Conservation (phyloP, 2,329 filamentous ascomycete species). For the Neurospora sp. region DNA sequence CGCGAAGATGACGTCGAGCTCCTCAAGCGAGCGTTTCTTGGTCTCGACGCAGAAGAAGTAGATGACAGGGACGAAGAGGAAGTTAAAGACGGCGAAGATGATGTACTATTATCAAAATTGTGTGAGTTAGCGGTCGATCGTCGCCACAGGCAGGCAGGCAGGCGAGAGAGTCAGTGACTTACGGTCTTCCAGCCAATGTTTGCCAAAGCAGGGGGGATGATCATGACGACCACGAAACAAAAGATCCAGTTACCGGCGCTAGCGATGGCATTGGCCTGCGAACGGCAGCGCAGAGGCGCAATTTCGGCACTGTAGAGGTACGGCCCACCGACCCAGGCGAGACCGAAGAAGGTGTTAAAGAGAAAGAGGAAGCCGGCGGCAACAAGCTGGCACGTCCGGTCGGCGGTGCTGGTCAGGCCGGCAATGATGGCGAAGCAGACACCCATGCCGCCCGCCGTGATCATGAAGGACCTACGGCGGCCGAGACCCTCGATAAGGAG, state of each 20-base stretch:
- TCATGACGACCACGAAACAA: slow-evolving; percentile 42
- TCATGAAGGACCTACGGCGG: slow-evolving; percentile 33
- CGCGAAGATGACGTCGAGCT: slow-evolving; percentile 8
- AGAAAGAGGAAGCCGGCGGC: not conserved
- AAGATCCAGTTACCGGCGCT: slow-evolving; percentile 50
- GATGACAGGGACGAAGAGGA: slow-evolving; percentile 8
- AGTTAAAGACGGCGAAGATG: slow-evolving; percentile 17
- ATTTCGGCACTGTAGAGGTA: not conserved
- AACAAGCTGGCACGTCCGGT: not conserved
- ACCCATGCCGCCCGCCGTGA: slow-evolving; percentile 43
- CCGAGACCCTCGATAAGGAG: slow-evolving; percentile 38
- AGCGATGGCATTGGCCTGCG: slow-evolving; percentile 31
- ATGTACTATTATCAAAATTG: not conserved
- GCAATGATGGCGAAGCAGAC: slow-evolving; percentile 56
- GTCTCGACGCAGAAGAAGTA: slow-evolving; percentile 5
- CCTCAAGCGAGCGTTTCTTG: slow-evolving; percentile 5
- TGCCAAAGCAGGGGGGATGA: slow-evolving; percentile 52
- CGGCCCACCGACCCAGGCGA: not conserved
- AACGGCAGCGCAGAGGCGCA: not conserved
- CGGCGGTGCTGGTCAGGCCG: slow-evolving; percentile 29
- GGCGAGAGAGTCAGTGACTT: not conserved
- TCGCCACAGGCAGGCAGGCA: too few species aligned
- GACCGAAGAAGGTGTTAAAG: not conserved
- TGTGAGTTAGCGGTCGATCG: not conserved
- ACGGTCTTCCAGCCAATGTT: slow-evolving; percentile 35